Base-by-base conservation (phyloP, 306 rosid species). In the Senna tora region DNA sequence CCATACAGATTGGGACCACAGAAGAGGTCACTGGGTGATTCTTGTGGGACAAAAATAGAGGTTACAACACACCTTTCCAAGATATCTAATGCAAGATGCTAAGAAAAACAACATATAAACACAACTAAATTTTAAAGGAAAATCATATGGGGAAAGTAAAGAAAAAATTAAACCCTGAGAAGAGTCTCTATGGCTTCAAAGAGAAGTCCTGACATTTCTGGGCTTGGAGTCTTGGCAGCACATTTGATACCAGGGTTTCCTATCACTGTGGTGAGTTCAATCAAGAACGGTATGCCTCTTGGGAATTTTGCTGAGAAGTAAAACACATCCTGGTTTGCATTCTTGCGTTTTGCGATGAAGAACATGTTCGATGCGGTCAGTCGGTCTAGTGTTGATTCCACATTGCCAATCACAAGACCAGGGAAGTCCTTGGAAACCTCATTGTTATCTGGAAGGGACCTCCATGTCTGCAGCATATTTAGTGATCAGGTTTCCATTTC, bases 371-470 rank as follows among this genome's bases (percentile, higher is more conserved):
- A 83, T 34, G 88, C 80, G 32, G 90, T 86, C 46, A 94, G 80
- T 56, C 54, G 95, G 62, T 94, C 99, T 33, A 91, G 67, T 32
- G 88, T 83, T 4, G 83, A 81, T 22, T 91, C 99, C 8, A 80
- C 91, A 20, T 77, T 72, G 56, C 74, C 79, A 63, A 94, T 63
- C 79, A 88, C 84, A 46, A 86, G 51, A 46, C 77, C 69, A 20
- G 95, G 89, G 81, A 91, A 91, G 66, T 94, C 99, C 83, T 79
- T 87, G 21, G 93, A 87, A 60, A 94, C 85, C 85, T 94, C 96
- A 56, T 94, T 94, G 67, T 97, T 80, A 84, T 94, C 97, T 12
- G 99, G 99, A 69, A 94, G 90, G 68, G 97, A 91, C 82, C 99
- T 87, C 99, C 99, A 94, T 4, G 99, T 91, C 96, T 94, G 90